phyloP scores from a whole-genome alignment of 1,284 basidiomycete genomes.

The Ustilago loliicola region DNA sequence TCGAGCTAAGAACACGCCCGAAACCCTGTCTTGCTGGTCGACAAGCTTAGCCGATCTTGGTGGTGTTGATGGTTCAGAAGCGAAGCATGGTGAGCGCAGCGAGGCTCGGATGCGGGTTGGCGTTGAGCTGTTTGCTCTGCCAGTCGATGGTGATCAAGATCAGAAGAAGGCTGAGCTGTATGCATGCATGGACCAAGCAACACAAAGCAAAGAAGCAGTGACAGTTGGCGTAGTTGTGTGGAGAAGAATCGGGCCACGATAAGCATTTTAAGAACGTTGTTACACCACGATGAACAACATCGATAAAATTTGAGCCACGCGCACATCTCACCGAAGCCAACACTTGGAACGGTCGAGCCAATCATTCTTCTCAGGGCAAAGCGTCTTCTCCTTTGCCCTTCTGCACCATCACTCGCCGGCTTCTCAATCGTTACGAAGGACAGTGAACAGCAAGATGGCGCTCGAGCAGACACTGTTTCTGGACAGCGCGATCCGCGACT shows the following conservation, averaged over 20 bases:
- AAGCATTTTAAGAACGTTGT: not conserved
- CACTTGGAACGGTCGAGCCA: constrained; percentile 2
- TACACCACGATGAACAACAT: not conserved
- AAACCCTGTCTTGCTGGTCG: not conserved
- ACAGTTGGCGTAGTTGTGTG: not conserved
- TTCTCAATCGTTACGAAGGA: not conserved
- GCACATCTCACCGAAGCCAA: constrained; percentile 2
- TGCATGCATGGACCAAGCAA: constrained; percentile 10
- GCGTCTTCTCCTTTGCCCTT: not conserved
- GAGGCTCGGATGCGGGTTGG: not conserved
- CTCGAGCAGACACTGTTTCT: constrained; percentile 55
- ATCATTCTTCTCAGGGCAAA: not conserved
- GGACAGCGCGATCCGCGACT: constrained; percentile 71
- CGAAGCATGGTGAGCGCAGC: not conserved
- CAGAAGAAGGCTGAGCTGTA: not conserved
- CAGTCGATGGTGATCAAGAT: not conserved
- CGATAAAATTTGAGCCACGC: not conserved
- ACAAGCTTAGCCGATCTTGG: not conserved
- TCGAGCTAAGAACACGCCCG: not conserved
- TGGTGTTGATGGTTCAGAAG: not conserved
- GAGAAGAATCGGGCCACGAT: constrained; percentile 12
- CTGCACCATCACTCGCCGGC: not conserved
- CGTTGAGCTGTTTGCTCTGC: not conserved
- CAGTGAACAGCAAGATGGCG: constrained; percentile 26
- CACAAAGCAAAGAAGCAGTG: no score